phyloP scores from a whole-genome alignment of 176 grass and related monocot genomes.

The Bothriochloa decipiens region DNA sequence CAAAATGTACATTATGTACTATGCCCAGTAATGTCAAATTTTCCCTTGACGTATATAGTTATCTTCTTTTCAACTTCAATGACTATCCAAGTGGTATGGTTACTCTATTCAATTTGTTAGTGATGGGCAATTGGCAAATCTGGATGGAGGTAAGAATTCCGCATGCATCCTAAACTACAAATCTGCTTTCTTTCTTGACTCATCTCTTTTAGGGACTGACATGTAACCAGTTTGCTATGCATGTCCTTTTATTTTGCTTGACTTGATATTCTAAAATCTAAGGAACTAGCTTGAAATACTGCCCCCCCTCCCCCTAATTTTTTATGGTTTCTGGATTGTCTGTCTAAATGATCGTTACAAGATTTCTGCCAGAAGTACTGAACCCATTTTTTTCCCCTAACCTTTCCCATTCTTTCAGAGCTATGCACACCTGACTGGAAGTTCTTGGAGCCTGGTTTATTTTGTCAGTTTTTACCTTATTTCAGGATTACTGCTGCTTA shows the following conservation, averaged over 20 bases:
- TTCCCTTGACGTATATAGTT: constrained; percentile 77
- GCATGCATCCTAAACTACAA: neutral
- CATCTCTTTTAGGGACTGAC: neutral
- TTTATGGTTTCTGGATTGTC: neutral
- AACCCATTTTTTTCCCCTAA: constrained; percentile 21
- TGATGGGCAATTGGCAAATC: constrained; percentile 90
- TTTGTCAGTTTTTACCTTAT: constrained; percentile 98
- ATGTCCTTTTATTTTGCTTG: constrained; percentile 4
- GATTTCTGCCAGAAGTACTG: constrained; percentile 21
- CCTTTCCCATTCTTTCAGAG: constrained; percentile 63
- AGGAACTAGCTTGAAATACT: constrained; percentile 9
- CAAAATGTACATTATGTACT: constrained; percentile 7
- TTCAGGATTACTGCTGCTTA: constrained; percentile 87
- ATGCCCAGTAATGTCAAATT: constrained; percentile 18
- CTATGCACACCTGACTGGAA: constrained; percentile 89
- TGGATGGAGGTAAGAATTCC: constrained; percentile 87
- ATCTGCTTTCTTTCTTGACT: neutral
- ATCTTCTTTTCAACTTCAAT: constrained; percentile 98
- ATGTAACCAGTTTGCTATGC: neutral
- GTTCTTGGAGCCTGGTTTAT: constrained; percentile 83
- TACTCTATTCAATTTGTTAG: constrained; percentile 95
- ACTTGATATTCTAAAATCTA: neutral
- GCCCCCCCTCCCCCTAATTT: neutral
- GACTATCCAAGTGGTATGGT: constrained; percentile 99
- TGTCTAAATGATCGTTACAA: neutral